Percentiles rank a stretch among this genome's conserved stretches.
These are phyloP conservation scores for Tephrocybe sp. DNA, from an alignment of 768 basidiomycete species.

Conservation along the genomic window DNA sequence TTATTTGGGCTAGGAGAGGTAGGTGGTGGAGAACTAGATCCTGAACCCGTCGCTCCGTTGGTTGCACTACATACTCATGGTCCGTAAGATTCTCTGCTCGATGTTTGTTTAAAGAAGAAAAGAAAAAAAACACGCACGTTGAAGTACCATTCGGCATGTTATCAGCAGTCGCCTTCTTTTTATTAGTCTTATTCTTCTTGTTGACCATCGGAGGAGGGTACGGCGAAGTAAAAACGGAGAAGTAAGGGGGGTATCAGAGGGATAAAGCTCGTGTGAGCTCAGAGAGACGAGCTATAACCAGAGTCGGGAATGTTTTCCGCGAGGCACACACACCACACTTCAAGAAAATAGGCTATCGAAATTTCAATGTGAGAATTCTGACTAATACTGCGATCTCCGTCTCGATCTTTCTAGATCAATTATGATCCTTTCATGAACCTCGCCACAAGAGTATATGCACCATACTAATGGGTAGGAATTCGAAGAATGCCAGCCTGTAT, in stretches of 20 bases:
- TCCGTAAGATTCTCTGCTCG: not conserved
- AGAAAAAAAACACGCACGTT: slow-evolving; percentile 6
- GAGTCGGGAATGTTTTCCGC: not conserved
- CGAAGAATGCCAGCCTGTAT: too few relatives aligned
- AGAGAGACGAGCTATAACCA: not conserved
- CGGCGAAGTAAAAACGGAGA: not conserved
- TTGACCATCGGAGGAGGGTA: slow-evolving; percentile 13
- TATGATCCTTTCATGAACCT: too few relatives aligned
- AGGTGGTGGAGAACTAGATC: slow-evolving; percentile 16
- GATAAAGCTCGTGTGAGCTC: not conserved
- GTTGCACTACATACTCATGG: not conserved
- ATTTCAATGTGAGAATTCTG: too few relatives aligned
- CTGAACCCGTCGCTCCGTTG: slow-evolving; percentile 5
- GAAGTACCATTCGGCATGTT: slow-evolving; percentile 9
- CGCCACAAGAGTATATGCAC: too few relatives aligned
- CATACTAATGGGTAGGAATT: too few relatives aligned
- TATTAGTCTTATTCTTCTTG: slow-evolving; percentile 21
- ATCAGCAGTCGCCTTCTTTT: slow-evolving; percentile 16
- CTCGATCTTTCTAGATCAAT: too few relatives aligned
- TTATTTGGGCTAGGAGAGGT: slow-evolving; percentile 10
- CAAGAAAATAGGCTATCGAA: too few relatives aligned
- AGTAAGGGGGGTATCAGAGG: slow-evolving; percentile 10
- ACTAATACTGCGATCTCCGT: too few relatives aligned
- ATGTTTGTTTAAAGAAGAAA: too few relatives aligned
- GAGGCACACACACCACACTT: too few relatives aligned